Evolutionary conservation across 768 basidiomycete species (phyloP), one percentile per base, ranked within the genome.

Genomic region (Lactarius sanguifluus): DNA sequence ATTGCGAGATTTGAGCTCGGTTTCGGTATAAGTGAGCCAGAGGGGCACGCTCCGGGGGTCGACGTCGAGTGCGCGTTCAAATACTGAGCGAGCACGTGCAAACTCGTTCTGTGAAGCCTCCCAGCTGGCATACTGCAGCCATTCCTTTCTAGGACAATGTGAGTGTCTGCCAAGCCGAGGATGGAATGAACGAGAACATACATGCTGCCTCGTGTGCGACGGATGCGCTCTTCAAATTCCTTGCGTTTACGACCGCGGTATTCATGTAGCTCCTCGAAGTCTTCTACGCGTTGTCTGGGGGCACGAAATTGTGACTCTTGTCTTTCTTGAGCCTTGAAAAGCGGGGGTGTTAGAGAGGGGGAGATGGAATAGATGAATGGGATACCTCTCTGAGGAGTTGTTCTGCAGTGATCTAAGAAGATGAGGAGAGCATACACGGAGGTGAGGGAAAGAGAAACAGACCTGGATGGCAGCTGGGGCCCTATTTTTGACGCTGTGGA

Each of bases 1-100:
- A 73, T 99, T 98, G 68, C 97, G 92, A 6, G 92, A 91, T 78
- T 98, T 98, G 71, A 99, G 85, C 77, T 99, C 97, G 91, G 95
- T 94, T 77, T 99, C 96, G 6, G 92, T 90, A 78, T 96, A 97
- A 71, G 86, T 87, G 60, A 96, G 81, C 97, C 97, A 99, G 68
- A 98, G 81, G 72, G 94, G 93, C 43, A 93, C 83, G 66, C 89
- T 91, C 28, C 94, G 83, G 0, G 95, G 84, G 75, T 98, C 96
- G 66, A 99, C 94, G 74, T 98, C 97, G 69, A 99, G 82, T 0
- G 97, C 96, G 71, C 97, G 90, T 78, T 99, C 97, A 70, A 92
- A 99, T 43, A 99, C 89, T 8, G 96, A 98, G 32, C 97, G 85
- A 2, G 97, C 92, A 68, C 96, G 88, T 45, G 93, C 91, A 73